Conservation (phyloP, 2,329 filamentous ascomycete genomes). For the Trichoderma breve region DNA sequence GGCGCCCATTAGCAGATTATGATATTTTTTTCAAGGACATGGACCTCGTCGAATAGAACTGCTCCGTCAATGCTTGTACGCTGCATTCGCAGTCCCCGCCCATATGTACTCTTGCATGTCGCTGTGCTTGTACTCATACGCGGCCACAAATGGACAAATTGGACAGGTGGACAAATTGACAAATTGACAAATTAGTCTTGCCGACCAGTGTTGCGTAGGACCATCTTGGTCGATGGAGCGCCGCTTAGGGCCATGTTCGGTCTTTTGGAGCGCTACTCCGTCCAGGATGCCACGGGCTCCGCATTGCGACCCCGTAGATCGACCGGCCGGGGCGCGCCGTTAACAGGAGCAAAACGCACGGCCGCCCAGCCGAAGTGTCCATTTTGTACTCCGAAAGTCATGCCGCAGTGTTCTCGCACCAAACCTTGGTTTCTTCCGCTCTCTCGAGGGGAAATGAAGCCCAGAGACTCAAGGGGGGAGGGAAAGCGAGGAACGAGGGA, state of each 20-base stretch:
- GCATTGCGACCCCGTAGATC: conserved; percentile 5
- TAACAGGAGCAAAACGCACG: conserved; percentile 2
- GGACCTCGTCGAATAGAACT: not conserved
- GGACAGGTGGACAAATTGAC: not conserved
- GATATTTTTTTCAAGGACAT: not conserved
- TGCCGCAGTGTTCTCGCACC: not conserved
- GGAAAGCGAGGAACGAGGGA: not conserved
- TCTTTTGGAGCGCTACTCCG: not conserved
- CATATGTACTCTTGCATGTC: not conserved
- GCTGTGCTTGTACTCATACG: not conserved
- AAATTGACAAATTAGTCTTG: not conserved
- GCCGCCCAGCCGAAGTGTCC: conserved; percentile 1
- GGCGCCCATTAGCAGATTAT: not conserved
- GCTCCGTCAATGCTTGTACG: not conserved
- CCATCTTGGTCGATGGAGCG: not conserved
- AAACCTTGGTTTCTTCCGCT: not conserved
- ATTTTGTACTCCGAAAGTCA: not conserved
- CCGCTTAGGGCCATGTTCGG: not conserved
- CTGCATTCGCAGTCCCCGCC: not conserved
- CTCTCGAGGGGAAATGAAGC: not conserved
- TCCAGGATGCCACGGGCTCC: conserved; percentile 10
- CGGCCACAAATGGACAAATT: not conserved
- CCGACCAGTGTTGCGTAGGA: not conserved
- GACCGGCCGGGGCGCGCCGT: conserved; percentile 16
- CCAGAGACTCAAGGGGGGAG: not conserved